Conservation (phyloP, 139 green algal genomes). For the Tetradesmus obliquus region DNA sequence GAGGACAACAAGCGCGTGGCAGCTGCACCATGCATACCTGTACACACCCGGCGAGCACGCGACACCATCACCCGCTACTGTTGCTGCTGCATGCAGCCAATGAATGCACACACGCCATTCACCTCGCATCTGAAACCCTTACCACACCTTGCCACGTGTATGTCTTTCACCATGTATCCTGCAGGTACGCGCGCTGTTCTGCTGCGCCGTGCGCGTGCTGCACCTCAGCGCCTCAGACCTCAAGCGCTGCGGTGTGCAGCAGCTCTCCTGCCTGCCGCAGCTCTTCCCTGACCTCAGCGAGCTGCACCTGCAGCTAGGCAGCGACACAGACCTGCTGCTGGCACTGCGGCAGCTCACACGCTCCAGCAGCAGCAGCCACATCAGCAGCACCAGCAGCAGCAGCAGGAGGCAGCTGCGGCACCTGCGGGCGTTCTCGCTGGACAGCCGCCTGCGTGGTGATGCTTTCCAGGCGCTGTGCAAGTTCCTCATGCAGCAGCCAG, state of each 20-base stretch:
- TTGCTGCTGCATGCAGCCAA: too few relatives aligned
- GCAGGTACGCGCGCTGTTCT: not conserved
- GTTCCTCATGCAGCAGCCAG: not conserved
- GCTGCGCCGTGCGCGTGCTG: not conserved
- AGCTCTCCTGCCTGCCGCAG: not conserved
- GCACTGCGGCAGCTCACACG: not conserved
- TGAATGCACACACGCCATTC: too few relatives aligned
- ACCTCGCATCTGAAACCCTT: too few relatives aligned
- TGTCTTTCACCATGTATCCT: not conserved
- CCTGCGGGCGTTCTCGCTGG: constrained; percentile 3
- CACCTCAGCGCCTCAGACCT: not conserved
- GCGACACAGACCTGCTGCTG: not conserved
- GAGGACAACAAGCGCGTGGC: too few relatives aligned
- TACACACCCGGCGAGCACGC: too few relatives aligned
- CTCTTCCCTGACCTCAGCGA: constrained; percentile 26
- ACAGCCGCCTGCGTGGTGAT: not conserved
- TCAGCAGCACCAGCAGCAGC: constrained; percentile 5
- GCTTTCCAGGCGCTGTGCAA: not conserved
- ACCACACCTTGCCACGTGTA: too few relatives aligned
- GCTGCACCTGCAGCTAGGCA: constrained; percentile 25
- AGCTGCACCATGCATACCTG: too few relatives aligned
- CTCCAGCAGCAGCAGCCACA: not conserved
- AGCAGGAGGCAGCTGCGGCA: not conserved
- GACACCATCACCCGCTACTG: too few relatives aligned
- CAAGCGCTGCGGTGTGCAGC: not conserved